phyloP scores from a whole-genome alignment of 148 eudicot genomes.

The Persicaria tinctoria region DNA sequence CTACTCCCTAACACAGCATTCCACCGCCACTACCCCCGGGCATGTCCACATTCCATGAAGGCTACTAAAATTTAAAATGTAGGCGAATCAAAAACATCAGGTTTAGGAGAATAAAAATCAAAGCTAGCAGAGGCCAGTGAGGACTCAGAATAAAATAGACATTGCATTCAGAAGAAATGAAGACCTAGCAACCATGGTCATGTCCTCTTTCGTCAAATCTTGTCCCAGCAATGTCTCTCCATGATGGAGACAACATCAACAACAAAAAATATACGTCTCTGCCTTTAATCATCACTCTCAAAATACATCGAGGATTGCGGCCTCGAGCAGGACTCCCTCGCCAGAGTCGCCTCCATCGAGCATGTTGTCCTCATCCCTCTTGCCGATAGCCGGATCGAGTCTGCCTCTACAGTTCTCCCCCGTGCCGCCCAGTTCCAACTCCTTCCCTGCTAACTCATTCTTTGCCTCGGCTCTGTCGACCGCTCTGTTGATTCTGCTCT shows the following conservation, averaged over 20 bases:
- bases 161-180: constrained; percentile 5
- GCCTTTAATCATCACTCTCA: constrained; percentile 76
- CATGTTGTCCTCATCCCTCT: constrained; percentile 71
- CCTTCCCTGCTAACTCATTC: constrained; percentile 75
- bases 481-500: constrained; percentile 84
- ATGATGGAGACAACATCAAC: constrained; percentile 14
- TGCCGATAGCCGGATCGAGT: constrained; percentile 63
- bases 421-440: constrained; percentile 98
- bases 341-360: constrained; percentile 63
- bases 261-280: constrained; percentile 26
- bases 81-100: too few relatives aligned
- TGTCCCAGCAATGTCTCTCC: constrained; percentile 1
- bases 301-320: constrained; percentile 72
- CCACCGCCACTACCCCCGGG: too few relatives aligned
- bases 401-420: constrained; percentile 75
- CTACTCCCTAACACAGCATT: too few relatives aligned
- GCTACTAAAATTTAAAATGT: too few relatives aligned
- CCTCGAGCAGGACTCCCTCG: constrained; percentile 59
- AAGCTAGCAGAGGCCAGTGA: too few relatives aligned
- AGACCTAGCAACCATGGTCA: constrained; percentile 9
- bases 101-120: too few relatives aligned
- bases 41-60: too few relatives aligned
- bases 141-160: neutral
- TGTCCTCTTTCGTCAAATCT: constrained; percentile 3
- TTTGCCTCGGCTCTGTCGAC: constrained; percentile 93